Percentiles rank a stretch among this genome's conserved stretches.
These are phyloP conservation scores for Scedosporium dehoogii DNA, from an alignment of 2,329 filamentous ascomycete species.

Conservation along the genomic window DNA sequence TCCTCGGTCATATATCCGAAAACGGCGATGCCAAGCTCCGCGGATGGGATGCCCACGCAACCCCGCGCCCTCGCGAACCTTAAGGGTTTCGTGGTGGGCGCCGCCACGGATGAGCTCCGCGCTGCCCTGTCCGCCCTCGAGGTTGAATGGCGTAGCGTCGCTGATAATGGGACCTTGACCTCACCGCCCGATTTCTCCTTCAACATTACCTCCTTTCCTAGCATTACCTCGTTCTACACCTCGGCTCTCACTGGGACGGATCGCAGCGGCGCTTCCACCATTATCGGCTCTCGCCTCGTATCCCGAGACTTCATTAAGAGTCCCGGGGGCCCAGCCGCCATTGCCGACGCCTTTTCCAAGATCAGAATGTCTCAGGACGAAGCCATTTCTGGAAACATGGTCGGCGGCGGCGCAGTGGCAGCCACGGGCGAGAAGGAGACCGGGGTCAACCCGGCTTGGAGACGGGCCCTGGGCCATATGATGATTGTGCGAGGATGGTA, in stretches of 20 bases:
- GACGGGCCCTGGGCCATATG: slow-evolving; percentile 21
- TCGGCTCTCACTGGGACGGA: background rate
- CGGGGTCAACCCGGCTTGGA: slow-evolving; percentile 28
- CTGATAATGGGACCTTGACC: slow-evolving; percentile 27
- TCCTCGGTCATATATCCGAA: background rate
- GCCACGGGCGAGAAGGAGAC: slow-evolving; percentile 15
- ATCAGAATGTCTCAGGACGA: slow-evolving; percentile 13
- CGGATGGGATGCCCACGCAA: background rate
- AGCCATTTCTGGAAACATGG: slow-evolving; percentile 18
- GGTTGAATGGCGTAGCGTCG: slow-evolving; percentile 10
- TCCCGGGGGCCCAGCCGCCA: slow-evolving; percentile 20
- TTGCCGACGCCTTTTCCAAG: slow-evolving; percentile 22
- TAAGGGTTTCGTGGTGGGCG: background rate
- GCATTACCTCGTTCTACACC: slow-evolving; percentile 12
- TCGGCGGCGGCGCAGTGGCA: slow-evolving; percentile 21
- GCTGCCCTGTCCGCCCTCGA: slow-evolving; percentile 1
- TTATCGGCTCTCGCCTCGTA: slow-evolving; percentile 24
- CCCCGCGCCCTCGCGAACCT: background rate
- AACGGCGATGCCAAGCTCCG: background rate
- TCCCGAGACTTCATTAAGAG: slow-evolving; percentile 20
- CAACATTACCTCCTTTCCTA: slow-evolving; percentile 36
- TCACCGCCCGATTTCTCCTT: slow-evolving; percentile 28
- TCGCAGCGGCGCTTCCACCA: background rate
- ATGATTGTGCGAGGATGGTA: slow-evolving; percentile 1
- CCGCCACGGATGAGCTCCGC: background rate